A percentile compares a stretch with the other conserved stretches of the same genome.
Evolutionary conservation across 331 rosid genomes (phyloP).

Genomic region (Ulmus americana): DNA sequence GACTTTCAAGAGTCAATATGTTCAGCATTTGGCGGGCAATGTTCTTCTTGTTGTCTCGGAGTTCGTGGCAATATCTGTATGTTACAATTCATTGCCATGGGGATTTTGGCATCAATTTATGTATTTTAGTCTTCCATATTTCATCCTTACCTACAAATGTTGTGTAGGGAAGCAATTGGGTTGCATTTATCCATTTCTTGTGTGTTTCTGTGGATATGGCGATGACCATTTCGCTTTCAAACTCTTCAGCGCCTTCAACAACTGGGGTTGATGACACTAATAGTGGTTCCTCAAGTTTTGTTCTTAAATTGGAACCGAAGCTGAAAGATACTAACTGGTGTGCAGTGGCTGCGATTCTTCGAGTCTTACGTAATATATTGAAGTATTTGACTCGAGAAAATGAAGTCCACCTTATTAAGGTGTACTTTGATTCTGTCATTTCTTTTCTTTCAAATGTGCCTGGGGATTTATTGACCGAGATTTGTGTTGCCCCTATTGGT

Average conservation of each 20-base stretch:
- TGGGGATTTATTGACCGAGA: conserved; percentile 48
- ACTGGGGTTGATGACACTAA: conserved; percentile 29
- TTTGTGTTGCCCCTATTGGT: conserved; percentile 20
- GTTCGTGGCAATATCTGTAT: conserved; percentile 43
- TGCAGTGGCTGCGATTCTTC: conserved; percentile 44
- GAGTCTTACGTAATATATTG: conserved; percentile 45
- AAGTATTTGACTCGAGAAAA: conserved; percentile 49
- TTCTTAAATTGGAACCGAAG: conserved; percentile 27
- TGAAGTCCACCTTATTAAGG: conserved; percentile 38
- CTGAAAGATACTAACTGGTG: conserved; percentile 51
- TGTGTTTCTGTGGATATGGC: conserved; percentile 43
- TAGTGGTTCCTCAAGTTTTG: conserved; percentile 26
- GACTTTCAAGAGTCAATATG: conserved; percentile 44
- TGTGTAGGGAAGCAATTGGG: conserved; percentile 64
- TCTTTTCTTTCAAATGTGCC: conserved; percentile 46
- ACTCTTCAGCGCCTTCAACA: conserved; percentile 14
- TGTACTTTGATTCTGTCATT: conserved; percentile 45
- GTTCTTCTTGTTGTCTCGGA: conserved; percentile 46
- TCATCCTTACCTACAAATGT: conserved; percentile 8
- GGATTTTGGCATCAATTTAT: conserved; percentile 6
- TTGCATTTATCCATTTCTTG: conserved; percentile 37
- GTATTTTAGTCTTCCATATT: neutral
- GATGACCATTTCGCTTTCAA: conserved; percentile 21
- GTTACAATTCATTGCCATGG: conserved; percentile 20
- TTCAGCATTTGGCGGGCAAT: conserved; percentile 64